These are phyloP conservation scores for Trypethelium eluteriae DNA, from an alignment of 495 filamentous ascomycete genomes.

Conservation along the genomic window DNA sequence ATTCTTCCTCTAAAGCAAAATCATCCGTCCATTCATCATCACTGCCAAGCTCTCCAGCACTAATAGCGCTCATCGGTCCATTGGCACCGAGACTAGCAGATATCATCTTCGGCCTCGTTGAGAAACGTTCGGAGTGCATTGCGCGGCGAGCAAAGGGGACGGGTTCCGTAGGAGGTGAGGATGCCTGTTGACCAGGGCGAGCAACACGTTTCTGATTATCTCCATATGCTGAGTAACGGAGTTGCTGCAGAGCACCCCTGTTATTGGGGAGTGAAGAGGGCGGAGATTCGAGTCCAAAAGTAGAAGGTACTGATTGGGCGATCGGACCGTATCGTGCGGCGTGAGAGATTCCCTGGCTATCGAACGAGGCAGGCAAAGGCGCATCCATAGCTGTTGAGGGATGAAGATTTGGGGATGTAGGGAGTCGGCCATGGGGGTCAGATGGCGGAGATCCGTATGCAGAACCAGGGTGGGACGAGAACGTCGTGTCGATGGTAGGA, in stretches of 20 bases:
- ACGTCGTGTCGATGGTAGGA: slow-evolving; percentile 72
- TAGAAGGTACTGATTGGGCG: slow-evolving; percentile 84
- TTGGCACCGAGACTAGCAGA: slow-evolving; percentile 69
- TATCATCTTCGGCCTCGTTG: slow-evolving; percentile 60
- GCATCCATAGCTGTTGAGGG: slow-evolving; percentile 61
- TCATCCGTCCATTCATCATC: slow-evolving; percentile 74
- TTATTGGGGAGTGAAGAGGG: slow-evolving; percentile 59
- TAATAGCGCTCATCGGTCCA: slow-evolving; percentile 38
- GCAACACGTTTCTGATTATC: slow-evolving; percentile 33
- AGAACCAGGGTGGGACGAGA: slow-evolving; percentile 66
- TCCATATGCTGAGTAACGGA: slow-evolving; percentile 83
- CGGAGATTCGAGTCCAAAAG: slow-evolving; percentile 86
- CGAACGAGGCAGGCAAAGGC: slow-evolving; percentile 88
- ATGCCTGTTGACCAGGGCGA: slow-evolving; percentile 45
- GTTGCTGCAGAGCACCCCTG: slow-evolving; percentile 60
- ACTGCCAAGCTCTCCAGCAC: slow-evolving; percentile 10
- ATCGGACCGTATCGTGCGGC: slow-evolving; percentile 84
- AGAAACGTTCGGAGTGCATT: slow-evolving; percentile 76
- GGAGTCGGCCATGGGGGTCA: slow-evolving; percentile 50
- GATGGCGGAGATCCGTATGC: slow-evolving; percentile 84
- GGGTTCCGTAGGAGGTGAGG: slow-evolving; percentile 58
- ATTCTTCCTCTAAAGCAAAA: slow-evolving; percentile 90
- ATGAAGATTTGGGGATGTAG: slow-evolving; percentile 59
- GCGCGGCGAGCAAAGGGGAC: slow-evolving; percentile 54
- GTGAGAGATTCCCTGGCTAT: slow-evolving; percentile 90